A percentile compares a stretch with the other conserved stretches of the same genome.
Evolutionary conservation across 495 filamentous ascomycete species (phyloP).

Genomic region (Aspergillus homomorphus): DNA sequence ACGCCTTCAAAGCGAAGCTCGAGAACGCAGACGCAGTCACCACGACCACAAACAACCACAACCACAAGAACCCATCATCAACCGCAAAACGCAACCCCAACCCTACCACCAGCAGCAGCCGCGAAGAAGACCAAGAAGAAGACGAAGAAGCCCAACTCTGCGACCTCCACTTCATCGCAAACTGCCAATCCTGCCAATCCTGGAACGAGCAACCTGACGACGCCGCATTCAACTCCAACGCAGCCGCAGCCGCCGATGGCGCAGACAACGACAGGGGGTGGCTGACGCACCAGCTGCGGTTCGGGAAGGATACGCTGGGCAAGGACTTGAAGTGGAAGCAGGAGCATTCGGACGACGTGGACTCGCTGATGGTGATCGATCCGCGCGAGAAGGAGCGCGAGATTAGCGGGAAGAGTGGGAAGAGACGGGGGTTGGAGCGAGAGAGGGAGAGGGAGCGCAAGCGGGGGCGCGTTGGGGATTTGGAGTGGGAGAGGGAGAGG

Average conservation of each 20-base stretch:
- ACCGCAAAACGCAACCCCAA: conserved; percentile 30
- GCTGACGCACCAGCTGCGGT: conserved; percentile 72
- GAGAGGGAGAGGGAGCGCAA: conserved; percentile 44
- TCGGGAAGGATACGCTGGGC: conserved; percentile 84
- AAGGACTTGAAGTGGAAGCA: conserved; percentile 90
- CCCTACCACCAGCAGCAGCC: too few species aligned
- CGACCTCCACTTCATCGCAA: conserved; percentile 88
- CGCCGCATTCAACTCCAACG: not conserved
- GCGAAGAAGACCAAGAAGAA: conserved; percentile 36
- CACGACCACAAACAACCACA: conserved; percentile 10
- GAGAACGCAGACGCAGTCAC: conserved; percentile 53
- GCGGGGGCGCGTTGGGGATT: conserved; percentile 29
- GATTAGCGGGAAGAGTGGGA: conserved; percentile 32
- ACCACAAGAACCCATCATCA: conserved; percentile 21
- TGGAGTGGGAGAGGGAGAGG: conserved; percentile 37
- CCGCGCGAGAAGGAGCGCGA: conserved; percentile 80
- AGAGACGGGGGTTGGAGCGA: conserved; percentile 31
- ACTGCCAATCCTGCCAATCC: conserved; percentile 83
- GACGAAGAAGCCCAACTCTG: conserved; percentile 73
- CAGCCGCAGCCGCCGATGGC: conserved; percentile 38
- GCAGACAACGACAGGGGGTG: conserved; percentile 59
- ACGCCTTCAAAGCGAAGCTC: conserved; percentile 75
- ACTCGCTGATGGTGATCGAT: conserved; percentile 92
- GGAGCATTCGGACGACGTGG: conserved; percentile 80
- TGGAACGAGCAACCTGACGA: conserved; percentile 53